A percentile compares a stretch with the other conserved stretches of the same genome.
These are phyloP conservation scores for Bolboschoenus planiculmis DNA, from an alignment of 176 grass and related monocot genomes.

Conservation along the genomic window DNA sequence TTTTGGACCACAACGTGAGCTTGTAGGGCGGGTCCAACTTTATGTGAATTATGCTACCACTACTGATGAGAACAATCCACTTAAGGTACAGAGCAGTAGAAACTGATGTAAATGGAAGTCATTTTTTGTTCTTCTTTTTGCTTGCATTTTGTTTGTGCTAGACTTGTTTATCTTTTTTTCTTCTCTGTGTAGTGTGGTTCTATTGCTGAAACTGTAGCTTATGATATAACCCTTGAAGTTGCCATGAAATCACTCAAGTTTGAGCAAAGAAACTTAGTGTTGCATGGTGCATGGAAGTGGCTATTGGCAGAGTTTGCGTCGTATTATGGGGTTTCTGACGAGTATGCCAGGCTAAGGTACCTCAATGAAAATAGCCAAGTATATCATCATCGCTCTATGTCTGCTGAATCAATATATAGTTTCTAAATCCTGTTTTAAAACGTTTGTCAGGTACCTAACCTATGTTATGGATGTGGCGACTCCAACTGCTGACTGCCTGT, in stretches of 20 bases:
- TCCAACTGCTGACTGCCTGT: slow-evolving; percentile 86
- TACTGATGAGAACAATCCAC: slow-evolving; percentile 64
- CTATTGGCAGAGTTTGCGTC: slow-evolving; percentile 84
- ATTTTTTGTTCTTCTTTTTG: background rate
- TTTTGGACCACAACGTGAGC: slow-evolving; percentile 81
- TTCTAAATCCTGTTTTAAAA: background rate
- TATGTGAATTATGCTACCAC: slow-evolving; percentile 71
- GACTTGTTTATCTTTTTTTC: slow-evolving; percentile 23
- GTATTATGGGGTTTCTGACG: slow-evolving; percentile 96
- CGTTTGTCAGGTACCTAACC: slow-evolving; percentile 64
- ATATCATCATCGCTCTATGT: background rate
- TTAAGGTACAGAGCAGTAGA: slow-evolving; percentile 56
- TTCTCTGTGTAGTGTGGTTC: slow-evolving; percentile 74
- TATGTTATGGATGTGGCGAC: slow-evolving; percentile 99
- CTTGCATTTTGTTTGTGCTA: slow-evolving; percentile 10
- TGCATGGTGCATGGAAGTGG: slow-evolving; percentile 96
- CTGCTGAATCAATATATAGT: background rate
- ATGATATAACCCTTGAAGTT: slow-evolving; percentile 93
- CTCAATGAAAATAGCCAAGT: slow-evolving; percentile 5
- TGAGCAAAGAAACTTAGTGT: slow-evolving; percentile 65
- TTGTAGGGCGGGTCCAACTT: slow-evolving; percentile 83
- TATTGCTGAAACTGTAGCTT: slow-evolving; percentile 96
- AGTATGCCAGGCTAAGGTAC: slow-evolving; percentile 90
- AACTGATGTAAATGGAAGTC: background rate
- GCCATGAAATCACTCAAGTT: slow-evolving; percentile 90